Conservation (phyloP, 2,329 filamentous ascomycete species). For the Cladosporium sp. region DNA sequence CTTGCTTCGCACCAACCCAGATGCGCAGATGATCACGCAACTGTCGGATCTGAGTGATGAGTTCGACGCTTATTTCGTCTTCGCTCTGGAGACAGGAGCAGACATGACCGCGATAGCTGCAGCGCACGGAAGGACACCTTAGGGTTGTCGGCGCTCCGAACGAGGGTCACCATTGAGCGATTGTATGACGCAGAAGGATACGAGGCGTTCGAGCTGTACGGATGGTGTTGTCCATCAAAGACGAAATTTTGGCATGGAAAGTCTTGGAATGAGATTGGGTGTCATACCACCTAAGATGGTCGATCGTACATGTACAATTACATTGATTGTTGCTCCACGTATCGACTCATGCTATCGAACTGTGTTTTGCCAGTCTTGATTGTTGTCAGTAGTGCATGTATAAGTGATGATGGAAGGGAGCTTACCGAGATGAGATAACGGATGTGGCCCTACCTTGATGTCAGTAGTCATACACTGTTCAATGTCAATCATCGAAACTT, state of each 20-base stretch:
- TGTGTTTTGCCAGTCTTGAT: constrained; percentile 52
- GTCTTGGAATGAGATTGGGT: background rate
- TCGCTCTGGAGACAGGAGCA: background rate
- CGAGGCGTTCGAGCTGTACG: background rate
- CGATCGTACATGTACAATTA: constrained; percentile 8
- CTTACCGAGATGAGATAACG: constrained; percentile 50
- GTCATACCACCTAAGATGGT: background rate
- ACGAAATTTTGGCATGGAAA: background rate
- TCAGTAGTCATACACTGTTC: constrained; percentile 20
- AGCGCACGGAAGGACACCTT: background rate
- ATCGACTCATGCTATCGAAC: constrained; percentile 50
- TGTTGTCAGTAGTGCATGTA: background rate
- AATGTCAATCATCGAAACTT: constrained; percentile 23
- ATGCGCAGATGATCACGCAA: background rate
- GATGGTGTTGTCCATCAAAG: background rate
- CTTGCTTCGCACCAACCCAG: background rate
- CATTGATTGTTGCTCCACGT: constrained; percentile 38
- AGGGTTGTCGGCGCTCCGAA: background rate
- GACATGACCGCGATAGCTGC: background rate
- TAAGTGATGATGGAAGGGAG: background rate
- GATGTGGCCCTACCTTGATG: constrained; percentile 42
- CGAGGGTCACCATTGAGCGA: background rate
- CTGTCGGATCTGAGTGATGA: background rate
- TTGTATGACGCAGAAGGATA: background rate
- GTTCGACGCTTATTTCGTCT: background rate